Base-by-base conservation (phyloP, 768 basidiomycete genomes). In the Mycena galopus region DNA sequence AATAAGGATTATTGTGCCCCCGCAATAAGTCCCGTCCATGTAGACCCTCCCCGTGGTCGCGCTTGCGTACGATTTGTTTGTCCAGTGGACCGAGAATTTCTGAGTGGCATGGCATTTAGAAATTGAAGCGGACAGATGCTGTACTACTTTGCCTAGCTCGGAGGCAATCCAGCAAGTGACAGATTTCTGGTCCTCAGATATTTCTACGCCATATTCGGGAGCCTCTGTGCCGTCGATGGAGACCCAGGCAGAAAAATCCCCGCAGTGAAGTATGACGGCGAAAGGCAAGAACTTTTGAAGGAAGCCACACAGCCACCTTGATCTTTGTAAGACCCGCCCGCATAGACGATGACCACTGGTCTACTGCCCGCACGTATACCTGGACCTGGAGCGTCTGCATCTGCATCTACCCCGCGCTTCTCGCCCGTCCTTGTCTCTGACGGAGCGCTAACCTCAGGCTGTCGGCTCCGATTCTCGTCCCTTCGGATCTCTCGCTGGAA, bases 101-200 rank as follows among this genome's bases (percentile, higher is more conserved):
- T 76, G 58, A 65, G 16, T 27, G 35, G 11, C 23, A 71, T 14
- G 30, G 51, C 47, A 23, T 8, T n/a, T 9, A n/a, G 44, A 5
- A n/a, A n/a, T 11, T 21, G 44, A 8, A 12, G 10, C 4, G 23
- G 0, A n/a, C n/a, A 61, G 51, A 21, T 29, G 8, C 16, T 30
- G 30, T 35, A 32, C 30, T 19, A 78, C 78, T 72, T 77, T 78
- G 7, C 77, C 78, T 21, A 73, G 74, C 65, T 76, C 71, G 19
- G 78, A 79, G 19, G 73, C 66, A 17, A 79, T 75, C 77, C 77
- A 79, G 39, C 78, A 78, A 35, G 71, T 75, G 2, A 74, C 73
- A 3, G 61, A 58, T 30, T 59, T 75, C 17, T 42, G n/a, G 11
- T 50, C 62, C 57, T 75, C 62, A 2, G 74, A 70, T 8, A 27